These are phyloP conservation scores for Calonectria crousiana DNA, from an alignment of 2,329 filamentous ascomycete species.

Conservation along the genomic window DNA sequence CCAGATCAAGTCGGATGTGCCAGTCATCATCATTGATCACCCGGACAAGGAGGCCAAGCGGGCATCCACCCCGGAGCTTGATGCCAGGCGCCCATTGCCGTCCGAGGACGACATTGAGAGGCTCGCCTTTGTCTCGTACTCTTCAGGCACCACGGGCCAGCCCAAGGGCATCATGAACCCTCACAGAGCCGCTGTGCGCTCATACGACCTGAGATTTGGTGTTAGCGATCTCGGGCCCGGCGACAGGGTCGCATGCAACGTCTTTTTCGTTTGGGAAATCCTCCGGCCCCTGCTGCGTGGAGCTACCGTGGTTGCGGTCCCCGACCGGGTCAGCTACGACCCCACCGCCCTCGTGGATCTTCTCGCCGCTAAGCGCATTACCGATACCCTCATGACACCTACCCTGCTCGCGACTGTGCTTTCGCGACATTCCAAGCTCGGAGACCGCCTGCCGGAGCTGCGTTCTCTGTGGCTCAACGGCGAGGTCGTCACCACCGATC, in stretches of 20 bases:
- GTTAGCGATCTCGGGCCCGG: slow-evolving; percentile 77
- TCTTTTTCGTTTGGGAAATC: slow-evolving; percentile 90
- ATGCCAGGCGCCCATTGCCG: slow-evolving; percentile 65
- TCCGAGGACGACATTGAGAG: slow-evolving; percentile 77
- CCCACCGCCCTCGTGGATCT: slow-evolving; percentile 79
- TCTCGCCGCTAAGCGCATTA: slow-evolving; percentile 74
- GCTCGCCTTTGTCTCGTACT: slow-evolving; percentile 85
- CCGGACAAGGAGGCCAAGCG: slow-evolving; percentile 46
- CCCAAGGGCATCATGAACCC: slow-evolving; percentile 88
- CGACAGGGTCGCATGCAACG: slow-evolving; percentile 87
- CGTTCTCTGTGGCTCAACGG: slow-evolving; percentile 84
- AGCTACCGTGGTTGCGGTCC: slow-evolving; percentile 80
- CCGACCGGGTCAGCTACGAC: slow-evolving; percentile 83
- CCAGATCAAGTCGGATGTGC: slow-evolving; percentile 73
- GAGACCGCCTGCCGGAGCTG: slow-evolving; percentile 72
- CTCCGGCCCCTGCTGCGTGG: slow-evolving; percentile 80
- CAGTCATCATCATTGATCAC: slow-evolving; percentile 74
- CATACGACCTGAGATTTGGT: slow-evolving; percentile 79
- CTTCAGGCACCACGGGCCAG: slow-evolving; percentile 80
- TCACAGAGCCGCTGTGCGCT: slow-evolving; percentile 78
- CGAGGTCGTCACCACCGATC: slow-evolving; percentile 84
- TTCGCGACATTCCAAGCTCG: slow-evolving; percentile 75
- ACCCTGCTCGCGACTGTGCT: slow-evolving; percentile 82
- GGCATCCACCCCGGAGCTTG: slow-evolving; percentile 44
- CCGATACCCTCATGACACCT: slow-evolving; percentile 87